Conservation (phyloP, 2,329 filamentous ascomycete species). For the Trichoderma sp. region DNA sequence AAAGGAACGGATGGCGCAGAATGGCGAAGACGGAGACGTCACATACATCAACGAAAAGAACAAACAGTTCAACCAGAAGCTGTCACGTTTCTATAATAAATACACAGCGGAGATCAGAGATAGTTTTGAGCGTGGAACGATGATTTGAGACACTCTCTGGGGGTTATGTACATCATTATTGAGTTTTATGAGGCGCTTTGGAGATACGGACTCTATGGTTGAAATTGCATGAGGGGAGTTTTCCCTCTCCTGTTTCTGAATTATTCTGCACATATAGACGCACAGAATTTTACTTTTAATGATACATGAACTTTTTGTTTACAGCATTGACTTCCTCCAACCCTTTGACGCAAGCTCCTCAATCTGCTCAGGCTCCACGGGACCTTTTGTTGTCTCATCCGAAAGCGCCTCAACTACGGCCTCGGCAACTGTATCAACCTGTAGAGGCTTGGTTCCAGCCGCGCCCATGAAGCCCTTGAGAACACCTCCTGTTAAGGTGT, state of each 20-base stretch:
- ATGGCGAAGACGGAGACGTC: constrained; percentile 85
- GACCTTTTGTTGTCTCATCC: constrained; percentile 71
- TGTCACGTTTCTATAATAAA: constrained; percentile 95
- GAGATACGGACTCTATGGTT: neutral
- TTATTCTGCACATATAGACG: constrained; percentile 30
- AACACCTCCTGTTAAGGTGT: constrained; percentile 73
- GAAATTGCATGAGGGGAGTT: neutral
- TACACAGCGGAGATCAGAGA: constrained; percentile 97
- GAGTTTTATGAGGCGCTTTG: neutral
- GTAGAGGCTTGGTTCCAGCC: constrained; percentile 81
- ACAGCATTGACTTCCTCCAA: constrained; percentile 92
- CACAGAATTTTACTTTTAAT: neutral
- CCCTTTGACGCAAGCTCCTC: constrained; percentile 77
- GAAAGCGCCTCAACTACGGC: constrained; percentile 85
- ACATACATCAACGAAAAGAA: constrained; percentile 99
- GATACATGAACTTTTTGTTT: constrained; percentile 30
- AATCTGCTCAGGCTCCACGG: constrained; percentile 76
- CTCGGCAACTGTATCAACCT: constrained; percentile 84
- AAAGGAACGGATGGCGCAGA: constrained; percentile 72
- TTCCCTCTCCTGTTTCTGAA: neutral
- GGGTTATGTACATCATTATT: neutral
- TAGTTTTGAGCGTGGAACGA: constrained; percentile 95
- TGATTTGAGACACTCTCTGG: constrained; percentile 61
- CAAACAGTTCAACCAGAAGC: constrained; percentile 99
- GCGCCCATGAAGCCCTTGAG: constrained; percentile 78